Conservation (phyloP, 306 rosid species). For the Pueraria montana region DNA sequence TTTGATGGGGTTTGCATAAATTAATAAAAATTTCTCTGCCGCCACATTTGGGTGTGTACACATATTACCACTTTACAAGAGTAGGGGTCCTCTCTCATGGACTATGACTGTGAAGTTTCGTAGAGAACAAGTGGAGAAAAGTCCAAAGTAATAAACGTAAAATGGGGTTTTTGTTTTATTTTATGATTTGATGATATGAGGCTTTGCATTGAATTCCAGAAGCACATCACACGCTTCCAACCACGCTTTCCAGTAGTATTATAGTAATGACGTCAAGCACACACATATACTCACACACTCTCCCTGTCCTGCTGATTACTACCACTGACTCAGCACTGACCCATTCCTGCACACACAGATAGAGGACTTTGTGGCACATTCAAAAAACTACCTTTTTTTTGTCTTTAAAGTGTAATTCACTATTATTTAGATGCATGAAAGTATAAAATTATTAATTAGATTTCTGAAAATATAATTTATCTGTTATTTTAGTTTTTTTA, state of each 20-base stretch:
- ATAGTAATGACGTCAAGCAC: constrained; percentile 63
- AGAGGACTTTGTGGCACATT: constrained; percentile 47
- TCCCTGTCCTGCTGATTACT: not conserved
- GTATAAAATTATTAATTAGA: too few relatives aligned
- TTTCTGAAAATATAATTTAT: too few relatives aligned
- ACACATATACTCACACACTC: constrained; percentile 1
- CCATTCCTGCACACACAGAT: constrained; percentile 40
- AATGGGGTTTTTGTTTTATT: not conserved
- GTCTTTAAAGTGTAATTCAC: too few relatives aligned
- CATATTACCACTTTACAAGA: not conserved
- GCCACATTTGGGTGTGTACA: not conserved
- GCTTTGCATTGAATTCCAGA: constrained; percentile 49
- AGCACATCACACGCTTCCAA: constrained; percentile 75
- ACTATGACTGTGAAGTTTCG: constrained; percentile 30
- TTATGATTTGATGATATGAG: not conserved
- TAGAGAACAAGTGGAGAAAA: constrained; percentile 46
- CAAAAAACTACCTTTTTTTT: too few relatives aligned
- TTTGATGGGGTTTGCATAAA: too few relatives aligned
- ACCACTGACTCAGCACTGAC: constrained; percentile 43
- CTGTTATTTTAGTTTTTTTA: too few relatives aligned
- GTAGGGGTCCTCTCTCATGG: constrained; percentile 23
- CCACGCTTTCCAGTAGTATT: constrained; percentile 63
- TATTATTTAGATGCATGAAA: too few relatives aligned
- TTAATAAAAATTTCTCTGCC: too few relatives aligned
- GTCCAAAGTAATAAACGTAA: constrained; percentile 55